Base-by-base conservation (phyloP, 1,284 basidiomycete species). In the Hemileccinum hortonii region DNA sequence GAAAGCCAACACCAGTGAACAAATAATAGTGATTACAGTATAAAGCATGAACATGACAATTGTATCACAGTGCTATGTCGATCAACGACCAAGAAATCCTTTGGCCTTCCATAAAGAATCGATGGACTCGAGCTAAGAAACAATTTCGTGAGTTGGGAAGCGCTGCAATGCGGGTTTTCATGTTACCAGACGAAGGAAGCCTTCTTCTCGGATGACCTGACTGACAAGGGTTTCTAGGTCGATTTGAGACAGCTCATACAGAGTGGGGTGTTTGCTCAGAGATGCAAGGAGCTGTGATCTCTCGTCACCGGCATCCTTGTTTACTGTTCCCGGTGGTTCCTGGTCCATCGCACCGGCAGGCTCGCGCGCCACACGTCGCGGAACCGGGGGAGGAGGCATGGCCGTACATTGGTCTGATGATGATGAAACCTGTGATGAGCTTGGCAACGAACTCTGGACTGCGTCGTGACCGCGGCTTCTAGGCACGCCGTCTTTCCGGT, bases 161-260 rank as follows among this genome's bases (percentile, higher is more conserved):
- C 33, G 47, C 46, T 37, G 33, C 33, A 47, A 36, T 39, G 18
- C 18, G 18, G 24, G 29, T 46, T 52, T 49, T 24, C 32, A 32
- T 46, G 22, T 64, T 59, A 80, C 82, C 70, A 84, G 59, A 52
- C 66, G 63, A 30, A 69, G 56, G 58, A 84, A 84, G n/a, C 80
- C 77, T 37, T 82, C 80, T 63, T 84, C 82, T 52, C 77, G 74
- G 21, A 85, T 72, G 24, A 84, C 73, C 37, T 79, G 74, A 15
- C 72, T 69, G 14, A 85, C 73, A 4, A 81, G 61, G 47, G 67
- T 66, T 58, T 82, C 82, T 11, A 84, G 72, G 19, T 72, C 69
- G 26, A 62, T 45, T 40, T 64, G 69, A n/a, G 81, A 64, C 26
- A 84, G 61, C 49, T 75, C 64, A 53, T 83, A 81, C 16, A 84